Evolutionary conservation across 73 alveolate genomes (phyloP), one percentile per base, ranked within the genome.

Genomic region (Uronychia binucleata): DNA sequence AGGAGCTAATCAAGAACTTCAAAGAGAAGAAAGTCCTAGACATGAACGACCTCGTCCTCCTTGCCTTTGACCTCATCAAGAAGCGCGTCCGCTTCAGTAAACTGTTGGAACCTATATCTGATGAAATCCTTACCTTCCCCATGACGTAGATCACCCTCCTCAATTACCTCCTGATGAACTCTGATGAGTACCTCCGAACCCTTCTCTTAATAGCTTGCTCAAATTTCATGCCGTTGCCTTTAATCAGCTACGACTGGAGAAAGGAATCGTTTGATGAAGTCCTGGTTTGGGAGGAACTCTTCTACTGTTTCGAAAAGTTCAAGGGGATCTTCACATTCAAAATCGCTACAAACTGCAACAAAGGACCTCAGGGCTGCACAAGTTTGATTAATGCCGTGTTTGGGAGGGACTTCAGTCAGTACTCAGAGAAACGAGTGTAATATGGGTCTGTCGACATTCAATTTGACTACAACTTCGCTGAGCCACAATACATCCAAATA

Each of bases 361-460:
- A 82, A 32, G 79, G 89, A 25, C 89, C 89, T 26, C 1, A 30
- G 25, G 89, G 89, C 0, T 57, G 79, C 34, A 1, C 89, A 60
- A 14, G 35, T 1, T 82, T 82, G 1, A 59, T 82, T 8, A 82
- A 82, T 30, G 1, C 13, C 1, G 29, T 82, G 0, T 82, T 82
- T 82, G 33, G 46, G 46, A 58, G 83, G 26, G 80, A 58, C 28
- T 82, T 82, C 46, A 26, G 74, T 1, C 30, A 8, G 27, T 79
- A 82, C 33, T 33, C 26, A 26, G 75, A 29, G 27, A 28, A 29
- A 0, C 33, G 28, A 1, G 33, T 33, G 5, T 30, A 82, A 26
- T 59, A 30, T 25, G 89, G 89, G 26, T n/a, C 34, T 30, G 46
- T 82, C 8, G 89, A 82, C 0, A 67, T 82, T 8, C 46, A 82